Evolutionary conservation across 495 filamentous ascomycete genomes (phyloP).

Genomic region (Tuber microsphaerosporum): DNA sequence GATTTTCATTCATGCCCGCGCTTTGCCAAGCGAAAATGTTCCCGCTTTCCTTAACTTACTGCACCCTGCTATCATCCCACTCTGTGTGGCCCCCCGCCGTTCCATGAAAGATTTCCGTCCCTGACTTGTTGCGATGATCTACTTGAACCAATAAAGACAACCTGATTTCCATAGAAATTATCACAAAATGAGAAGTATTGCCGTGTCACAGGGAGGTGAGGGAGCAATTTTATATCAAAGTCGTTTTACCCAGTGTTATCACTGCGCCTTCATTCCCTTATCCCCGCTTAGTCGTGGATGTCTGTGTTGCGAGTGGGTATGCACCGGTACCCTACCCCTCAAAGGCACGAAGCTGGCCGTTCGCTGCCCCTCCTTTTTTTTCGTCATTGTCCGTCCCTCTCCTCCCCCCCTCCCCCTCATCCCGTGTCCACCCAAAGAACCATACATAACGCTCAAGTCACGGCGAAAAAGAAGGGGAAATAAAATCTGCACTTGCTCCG

Average conservation of each 20-base stretch:
- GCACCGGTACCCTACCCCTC: neutral
- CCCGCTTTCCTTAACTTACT: too few relatives aligned
- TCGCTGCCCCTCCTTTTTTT: constrained; percentile 9
- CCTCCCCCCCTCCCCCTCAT: constrained; percentile 11
- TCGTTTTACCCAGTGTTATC: neutral
- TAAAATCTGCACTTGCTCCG: constrained; percentile 3
- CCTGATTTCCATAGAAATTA: neutral
- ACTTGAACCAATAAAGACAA: neutral
- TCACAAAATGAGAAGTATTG: neutral
- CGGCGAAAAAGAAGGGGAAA: neutral
- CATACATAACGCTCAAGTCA: neutral
- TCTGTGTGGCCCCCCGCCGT: neutral
- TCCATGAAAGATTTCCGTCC: neutral
- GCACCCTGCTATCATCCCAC: neutral
- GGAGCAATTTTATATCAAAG: neutral
- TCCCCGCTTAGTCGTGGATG: neutral
- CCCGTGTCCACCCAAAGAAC: neutral
- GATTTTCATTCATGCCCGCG: neutral
- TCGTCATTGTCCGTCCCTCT: neutral
- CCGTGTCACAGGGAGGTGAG: neutral
- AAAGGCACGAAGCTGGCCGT: neutral
- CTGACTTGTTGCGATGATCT: neutral
- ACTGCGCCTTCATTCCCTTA: neutral
- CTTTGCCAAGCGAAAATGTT: neutral
- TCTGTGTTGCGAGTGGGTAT: neutral